Base-by-base conservation (phyloP, 441 rosid genomes). In the Arabidopsis lyrata region DNA sequence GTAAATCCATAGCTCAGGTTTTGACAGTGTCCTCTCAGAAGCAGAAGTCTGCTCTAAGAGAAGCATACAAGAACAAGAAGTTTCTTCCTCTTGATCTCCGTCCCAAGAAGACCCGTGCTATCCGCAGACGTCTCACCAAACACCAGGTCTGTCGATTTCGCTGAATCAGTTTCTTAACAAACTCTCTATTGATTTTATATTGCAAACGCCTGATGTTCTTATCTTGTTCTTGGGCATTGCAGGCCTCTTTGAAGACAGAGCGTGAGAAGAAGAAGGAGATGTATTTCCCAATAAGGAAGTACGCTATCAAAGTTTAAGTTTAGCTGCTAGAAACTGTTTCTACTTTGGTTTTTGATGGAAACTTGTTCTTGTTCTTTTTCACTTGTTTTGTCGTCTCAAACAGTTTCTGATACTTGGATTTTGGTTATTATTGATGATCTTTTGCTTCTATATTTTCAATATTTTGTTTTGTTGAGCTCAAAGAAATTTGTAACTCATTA, bases 61-160 rank as follows among this genome's bases (percentile, higher is more conserved):
- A 95, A 15, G 98, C 78, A 8, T 95, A 89, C 80, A 88, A 90
- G 86, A 89, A 92, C 55, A 95, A 89, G 85, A 95, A 89, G 85
- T 81, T 81, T 35, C 68, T 92, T 76, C 99, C 99, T 5, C 96
- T 95, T 27, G 99, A 95, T 81, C 86, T 95, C 34, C 99, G 99
- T 70, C 96, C 97, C 64, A 95, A 95, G 92, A 95, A 92, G 81
- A 95, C 98, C 57, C 81, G 99, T 45, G 97, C 99, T 8, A 95
- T 95, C 56, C 84, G 97, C 18, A 80, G 98, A 68, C 88, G 91
- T 70, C 97, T 95, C 42, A 91, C 98, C 53, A 95, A 87, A 83
- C 90, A 91, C 49, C 97, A 92, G 98, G 99, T 90, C 38, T 53
- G 36, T 29, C 12, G 0, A 0, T 32, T 14, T 2, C 22, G 5